Conservation (phyloP, 164 flowering plant species). For the Protea cynaroides region DNA sequence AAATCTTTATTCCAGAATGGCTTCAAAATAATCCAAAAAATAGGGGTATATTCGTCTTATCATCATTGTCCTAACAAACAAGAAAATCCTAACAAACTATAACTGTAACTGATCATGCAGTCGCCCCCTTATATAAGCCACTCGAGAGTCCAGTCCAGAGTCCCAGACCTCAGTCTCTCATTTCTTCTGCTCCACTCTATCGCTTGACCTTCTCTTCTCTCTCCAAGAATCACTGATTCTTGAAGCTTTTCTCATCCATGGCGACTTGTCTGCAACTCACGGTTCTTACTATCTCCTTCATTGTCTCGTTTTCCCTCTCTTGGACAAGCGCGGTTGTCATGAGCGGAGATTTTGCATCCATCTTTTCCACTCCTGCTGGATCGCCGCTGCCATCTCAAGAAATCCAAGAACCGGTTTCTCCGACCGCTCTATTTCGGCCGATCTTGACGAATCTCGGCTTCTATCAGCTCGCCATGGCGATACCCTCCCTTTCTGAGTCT, state of each 20-base stretch:
- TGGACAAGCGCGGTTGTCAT: background rate
- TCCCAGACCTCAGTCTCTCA: too few relatives aligned
- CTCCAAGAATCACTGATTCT: background rate
- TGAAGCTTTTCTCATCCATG: background rate
- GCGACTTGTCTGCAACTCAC: background rate
- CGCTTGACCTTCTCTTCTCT: background rate
- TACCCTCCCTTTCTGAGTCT: constrained; percentile 29
- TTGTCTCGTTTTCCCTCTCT: background rate
- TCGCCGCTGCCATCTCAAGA: constrained; percentile 4
- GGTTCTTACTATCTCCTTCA: background rate
- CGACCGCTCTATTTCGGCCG: constrained; percentile 18
- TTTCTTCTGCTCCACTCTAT: background rate
- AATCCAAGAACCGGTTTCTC: background rate
- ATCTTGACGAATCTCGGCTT: constrained; percentile 52
- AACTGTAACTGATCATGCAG: too few relatives aligned
- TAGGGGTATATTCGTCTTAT: too few relatives aligned
- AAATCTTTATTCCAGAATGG: too few relatives aligned
- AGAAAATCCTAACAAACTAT: background rate
- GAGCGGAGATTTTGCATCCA: background rate
- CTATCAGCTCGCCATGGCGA: constrained; percentile 41
- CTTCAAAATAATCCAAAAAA: too few relatives aligned
- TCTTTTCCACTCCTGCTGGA: background rate
- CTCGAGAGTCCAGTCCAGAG: background rate
- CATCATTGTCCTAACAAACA: background rate
- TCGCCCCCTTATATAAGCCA: too few relatives aligned